phyloP scores from a whole-genome alignment of 495 filamentous ascomycete species.

The Xylaria castorea region DNA sequence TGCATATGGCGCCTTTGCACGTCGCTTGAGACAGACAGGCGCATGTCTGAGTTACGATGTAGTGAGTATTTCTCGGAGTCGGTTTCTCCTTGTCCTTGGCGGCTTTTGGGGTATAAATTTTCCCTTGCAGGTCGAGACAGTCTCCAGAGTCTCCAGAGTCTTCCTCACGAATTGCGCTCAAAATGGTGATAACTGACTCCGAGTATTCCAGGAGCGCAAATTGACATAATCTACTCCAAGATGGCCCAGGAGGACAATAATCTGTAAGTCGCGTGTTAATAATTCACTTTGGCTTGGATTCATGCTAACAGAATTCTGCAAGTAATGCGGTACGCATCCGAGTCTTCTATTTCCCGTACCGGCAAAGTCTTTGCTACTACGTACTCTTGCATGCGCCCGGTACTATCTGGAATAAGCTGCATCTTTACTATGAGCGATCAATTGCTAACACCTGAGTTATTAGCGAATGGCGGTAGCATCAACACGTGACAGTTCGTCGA shows the following conservation, averaged over 20 bases:
- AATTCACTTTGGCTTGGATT: not conserved
- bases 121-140: not conserved
- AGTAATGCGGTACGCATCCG: conserved; percentile 10
- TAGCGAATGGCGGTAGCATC: conserved; percentile 46
- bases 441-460: not conserved
- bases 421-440: not conserved
- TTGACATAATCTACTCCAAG: conserved; percentile 47
- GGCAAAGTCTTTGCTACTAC: not conserved
- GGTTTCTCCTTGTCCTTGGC: not conserved
- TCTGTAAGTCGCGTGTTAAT: conserved; percentile 31
- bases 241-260: conserved; percentile 47
- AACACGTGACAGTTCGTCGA: conserved; percentile 44
- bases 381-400: not conserved
- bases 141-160: not conserved
- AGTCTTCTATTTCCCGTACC: not conserved
- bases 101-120: not conserved
- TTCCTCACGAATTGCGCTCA: not conserved
- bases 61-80: not conserved
- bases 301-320: not conserved
- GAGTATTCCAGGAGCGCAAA: conserved; percentile 36
- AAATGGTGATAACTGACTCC: not conserved
- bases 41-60: conserved; percentile 44
- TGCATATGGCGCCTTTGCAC: conserved; percentile 45
- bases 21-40: conserved; percentile 43
- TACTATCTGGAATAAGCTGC: not conserved